These are phyloP conservation scores for Tricholoma bakamatsutake DNA, from an alignment of 768 basidiomycete species.

Conservation along the genomic window DNA sequence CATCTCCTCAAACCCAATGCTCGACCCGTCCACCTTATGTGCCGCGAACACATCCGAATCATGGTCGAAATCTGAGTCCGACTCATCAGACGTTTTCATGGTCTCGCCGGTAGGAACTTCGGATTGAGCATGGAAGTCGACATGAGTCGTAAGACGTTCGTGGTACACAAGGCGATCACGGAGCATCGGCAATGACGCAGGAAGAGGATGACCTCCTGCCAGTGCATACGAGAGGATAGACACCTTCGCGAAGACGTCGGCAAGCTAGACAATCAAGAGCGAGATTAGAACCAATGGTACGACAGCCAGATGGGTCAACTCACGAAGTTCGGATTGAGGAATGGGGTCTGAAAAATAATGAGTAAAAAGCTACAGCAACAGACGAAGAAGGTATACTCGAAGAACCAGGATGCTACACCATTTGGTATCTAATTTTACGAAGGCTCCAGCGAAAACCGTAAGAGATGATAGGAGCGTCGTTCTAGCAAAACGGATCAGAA, in stretches of 20 bases:
- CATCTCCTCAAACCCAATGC: constrained; percentile 36
- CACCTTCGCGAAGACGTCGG: constrained; percentile 37
- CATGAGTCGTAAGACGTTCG: constrained; percentile 23
- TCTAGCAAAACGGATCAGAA: constrained; percentile 10
- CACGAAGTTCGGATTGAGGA: constrained; percentile 40
- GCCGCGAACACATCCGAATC: constrained; percentile 18
- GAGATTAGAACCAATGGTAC: neutral
- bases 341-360: constrained; percentile 30
- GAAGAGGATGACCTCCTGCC: constrained; percentile 28
- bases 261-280: constrained; percentile 24
- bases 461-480: constrained; percentile 27
- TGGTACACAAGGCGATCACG: constrained; percentile 41
- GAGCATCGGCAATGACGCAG: constrained; percentile 32
- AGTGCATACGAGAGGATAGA: constrained; percentile 34
- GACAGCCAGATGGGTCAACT: constrained; percentile 4
- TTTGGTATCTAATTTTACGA: constrained; percentile 33
- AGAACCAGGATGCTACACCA: constrained; percentile 42
- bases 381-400: constrained; percentile 18
- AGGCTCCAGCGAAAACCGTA: constrained; percentile 32
- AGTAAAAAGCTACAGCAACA: neutral
- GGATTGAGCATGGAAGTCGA: constrained; percentile 3
- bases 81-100: constrained; percentile 6
- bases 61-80: constrained; percentile 11
- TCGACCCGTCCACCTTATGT: constrained; percentile 33
- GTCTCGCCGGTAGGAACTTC: neutral